Conservation (phyloP, 2,329 filamentous ascomycete species). For the Paecilomyces sp. region DNA sequence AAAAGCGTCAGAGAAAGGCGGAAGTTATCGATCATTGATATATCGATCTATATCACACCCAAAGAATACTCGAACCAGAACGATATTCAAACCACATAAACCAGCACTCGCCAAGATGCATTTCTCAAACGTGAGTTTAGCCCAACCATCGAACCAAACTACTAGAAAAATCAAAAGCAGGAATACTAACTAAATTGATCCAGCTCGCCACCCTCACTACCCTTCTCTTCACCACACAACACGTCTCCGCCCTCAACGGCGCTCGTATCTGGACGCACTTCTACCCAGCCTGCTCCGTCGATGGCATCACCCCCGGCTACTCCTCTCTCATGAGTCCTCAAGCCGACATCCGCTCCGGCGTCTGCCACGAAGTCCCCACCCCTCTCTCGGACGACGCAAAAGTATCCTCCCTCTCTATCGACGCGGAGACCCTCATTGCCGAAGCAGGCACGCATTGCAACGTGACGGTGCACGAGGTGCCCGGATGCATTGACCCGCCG, state of each 20-base stretch:
- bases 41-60: background rate
- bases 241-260: conserved; percentile 9
- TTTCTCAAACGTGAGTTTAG: background rate
- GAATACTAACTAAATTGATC: background rate
- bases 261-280: conserved; percentile 24
- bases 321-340: conserved; percentile 15
- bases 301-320: conserved; percentile 11
- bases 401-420: conserved; percentile 20
- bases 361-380: conserved; percentile 19
- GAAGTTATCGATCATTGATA: background rate
- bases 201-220: conserved; percentile 13
- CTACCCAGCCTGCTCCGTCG: conserved; percentile 18
- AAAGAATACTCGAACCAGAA: background rate
- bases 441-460: conserved; percentile 17
- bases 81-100: background rate
- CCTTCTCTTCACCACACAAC: conserved; percentile 11
- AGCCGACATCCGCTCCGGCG: conserved; percentile 13
- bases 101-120: background rate
- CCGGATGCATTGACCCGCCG: conserved; percentile 22
- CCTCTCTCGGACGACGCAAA: conserved; percentile 15
- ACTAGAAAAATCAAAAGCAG: background rate
- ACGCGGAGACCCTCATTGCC: conserved; percentile 14
- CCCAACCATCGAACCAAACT: background rate
- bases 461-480: conserved; percentile 25
- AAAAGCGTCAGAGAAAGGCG: no score